Conservation (phyloP, 169 alveolate genomes). For the Plasmodium inui region DNA sequence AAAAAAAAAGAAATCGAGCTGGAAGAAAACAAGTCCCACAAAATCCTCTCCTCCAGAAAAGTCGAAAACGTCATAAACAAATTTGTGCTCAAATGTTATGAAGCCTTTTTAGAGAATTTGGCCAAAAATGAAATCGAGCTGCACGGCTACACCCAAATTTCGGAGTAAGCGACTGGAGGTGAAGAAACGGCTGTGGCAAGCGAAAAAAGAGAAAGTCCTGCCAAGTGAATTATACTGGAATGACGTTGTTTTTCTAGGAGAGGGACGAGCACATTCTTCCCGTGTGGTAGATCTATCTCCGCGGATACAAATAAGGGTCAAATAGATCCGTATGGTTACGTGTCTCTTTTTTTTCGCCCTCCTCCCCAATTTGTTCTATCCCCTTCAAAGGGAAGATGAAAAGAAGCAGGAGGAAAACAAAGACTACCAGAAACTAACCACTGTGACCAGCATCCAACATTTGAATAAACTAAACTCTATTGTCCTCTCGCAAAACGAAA, state of each 20-base stretch:
- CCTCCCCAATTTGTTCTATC: not conserved
- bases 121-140: slow-evolving; percentile 33
- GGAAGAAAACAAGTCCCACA: slow-evolving; percentile 42
- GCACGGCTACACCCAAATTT: not conserved
- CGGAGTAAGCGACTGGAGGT: not conserved
- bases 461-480: slow-evolving; percentile 48
- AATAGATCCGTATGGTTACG: not conserved
- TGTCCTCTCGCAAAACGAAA: slow-evolving; percentile 42
- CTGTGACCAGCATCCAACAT: slow-evolving; percentile 17
- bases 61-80: slow-evolving; percentile 54
- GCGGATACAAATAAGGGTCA: not conserved
- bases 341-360: not conserved
- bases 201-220: not conserved
- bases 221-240: not conserved
- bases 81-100: slow-evolving; percentile 58
- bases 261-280: not conserved
- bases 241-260: not conserved
- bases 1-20: slow-evolving; percentile 65
- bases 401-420: slow-evolving; percentile 13
- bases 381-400: slow-evolving; percentile 34
- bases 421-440: slow-evolving; percentile 34
- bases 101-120: slow-evolving; percentile 19
- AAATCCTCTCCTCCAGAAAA: slow-evolving; percentile 35
- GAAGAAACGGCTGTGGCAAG: not conserved
- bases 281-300: not conserved